Evolutionary conservation across 75 land plant species (phyloP), one percentile per base, ranked within the genome.

Genomic region (Cupressus sempervirens): DNA sequence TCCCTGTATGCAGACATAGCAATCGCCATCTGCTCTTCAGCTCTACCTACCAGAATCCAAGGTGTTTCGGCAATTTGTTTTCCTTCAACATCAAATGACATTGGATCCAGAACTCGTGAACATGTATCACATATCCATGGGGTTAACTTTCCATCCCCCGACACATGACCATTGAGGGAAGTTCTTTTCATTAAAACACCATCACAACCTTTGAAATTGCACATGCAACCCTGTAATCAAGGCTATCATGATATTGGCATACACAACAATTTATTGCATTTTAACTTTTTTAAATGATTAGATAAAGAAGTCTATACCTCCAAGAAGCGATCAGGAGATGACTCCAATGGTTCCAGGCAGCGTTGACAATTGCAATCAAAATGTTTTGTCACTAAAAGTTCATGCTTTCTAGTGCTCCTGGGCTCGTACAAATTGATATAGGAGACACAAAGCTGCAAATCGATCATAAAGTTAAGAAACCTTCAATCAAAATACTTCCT

Each of bases 341-440:
- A 76, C 18, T 62, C 45, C 38, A 89, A 65, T 40, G 91, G 91
- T 76, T 89, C 91, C n/a, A 74, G 26, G 83, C 91, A 89, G 84
- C 91, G 91, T 23, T 77, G 43, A 40, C 91, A 89, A 46, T 54
- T 56, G 83, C 91, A 89, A 43, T 87, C 86, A 75, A 89, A 89
- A 79, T 89, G 87, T 81, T 89, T 89, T 82, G 89, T 85, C 20
- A 73, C 89, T 48, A 81, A 52, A 36, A 89, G 83, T 32, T 75
- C 83, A 43, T 81, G 79, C 73, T 89, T 89, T 43, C 91, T 81
- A 41, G 76, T 82, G 23, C 85, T 80, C 36, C 91, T 80, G 4
- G 91, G 81, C 43, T 90, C 91, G 56, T 90, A 90, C 72, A 90
- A 80, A 77, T 90, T 88, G 40, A 88, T 90, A 54, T 90, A 90